Base-by-base conservation (phyloP, 345 rosid genomes). In the Raphanus raphanistrum region DNA sequence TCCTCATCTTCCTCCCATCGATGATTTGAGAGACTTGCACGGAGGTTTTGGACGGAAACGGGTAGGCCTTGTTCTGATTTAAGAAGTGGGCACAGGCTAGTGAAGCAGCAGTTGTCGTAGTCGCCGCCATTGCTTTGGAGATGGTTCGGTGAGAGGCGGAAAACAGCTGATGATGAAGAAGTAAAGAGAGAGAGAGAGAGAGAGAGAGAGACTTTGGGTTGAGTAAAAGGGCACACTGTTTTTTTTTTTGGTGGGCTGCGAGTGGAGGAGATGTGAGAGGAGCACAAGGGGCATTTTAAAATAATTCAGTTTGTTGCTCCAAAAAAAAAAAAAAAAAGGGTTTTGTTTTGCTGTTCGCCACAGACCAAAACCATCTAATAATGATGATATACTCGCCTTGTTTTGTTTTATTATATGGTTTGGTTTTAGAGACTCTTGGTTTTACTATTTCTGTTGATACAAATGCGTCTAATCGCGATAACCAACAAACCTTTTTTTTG, bases 71-170 rank as follows among this genome's bases (percentile, higher is more conserved):
- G 57, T 6, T 80, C 63, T 12, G 79, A 26, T 65, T 64, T 33
- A 48, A 63, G 59, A 75, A 57, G 6, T 66, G 76, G 25, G 28
- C n/a, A 58, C 33, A 52, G 26, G 76, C 17, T 21, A 43, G 1
- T 63, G 82, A 74, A 41, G 75, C 63, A 63, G 79, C 29, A 66
- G 65, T 5, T 4, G 70, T 58, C 21, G 73, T 21, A 21, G 79
- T 58, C 31, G 83, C 73, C 63, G 80, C 79, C 83, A 80, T 80
- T 75, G 73, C 6, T 45, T 73, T 28, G 31, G 50, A 72, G 45
- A 52, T 67, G 50, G 66, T 63, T 61, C 1, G 52, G 59, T 79
- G 78, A 7, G 82, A 74, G 75, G 75, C 79, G 72, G 75, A 79
- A 55, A 74, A 74, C 64, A 79, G 66, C 36, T 13, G 65, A 35